These are phyloP conservation scores for Ceratocystis cacaofunesta DNA, from an alignment of 2,329 filamentous ascomycete genomes.

Conservation along the genomic window DNA sequence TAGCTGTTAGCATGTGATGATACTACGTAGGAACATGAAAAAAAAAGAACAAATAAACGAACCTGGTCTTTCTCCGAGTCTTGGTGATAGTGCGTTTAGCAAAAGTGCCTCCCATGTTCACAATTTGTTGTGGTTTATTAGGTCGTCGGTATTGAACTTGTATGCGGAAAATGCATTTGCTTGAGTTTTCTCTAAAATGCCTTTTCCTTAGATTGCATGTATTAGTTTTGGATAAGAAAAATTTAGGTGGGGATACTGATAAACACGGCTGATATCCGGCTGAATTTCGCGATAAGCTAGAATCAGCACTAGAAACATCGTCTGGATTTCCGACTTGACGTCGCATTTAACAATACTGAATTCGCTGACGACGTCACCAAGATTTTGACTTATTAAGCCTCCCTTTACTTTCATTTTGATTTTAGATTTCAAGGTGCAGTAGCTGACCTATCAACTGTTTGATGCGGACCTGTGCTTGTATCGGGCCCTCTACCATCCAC, in stretches of 20 bases:
- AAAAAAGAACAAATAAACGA: constrained; percentile 19
- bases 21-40: background rate
- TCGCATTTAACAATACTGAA: background rate
- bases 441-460: background rate
- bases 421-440: background rate
- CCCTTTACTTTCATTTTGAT: background rate
- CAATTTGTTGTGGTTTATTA: background rate
- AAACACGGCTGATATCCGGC: background rate
- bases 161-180: background rate
- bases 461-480: background rate
- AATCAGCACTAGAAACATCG: background rate
- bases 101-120: constrained; percentile 49
- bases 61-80: constrained; percentile 58
- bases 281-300: background rate
- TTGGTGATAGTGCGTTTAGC: constrained; percentile 56
- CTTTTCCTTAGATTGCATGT: background rate
- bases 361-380: background rate
- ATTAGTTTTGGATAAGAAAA: constrained; percentile 3
- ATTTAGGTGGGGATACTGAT: constrained; percentile 4
- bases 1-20: constrained; percentile 18
- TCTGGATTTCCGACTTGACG: background rate
- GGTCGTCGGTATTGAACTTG: background rate
- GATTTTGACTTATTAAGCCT: too few relatives aligned
- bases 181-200: background rate
- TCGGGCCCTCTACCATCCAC: too few relatives aligned